A percentile compares a stretch with the other conserved stretches of the same genome.
Conservation (phyloP, 148 eudicot species). For the Polygonum maritimum region DNA sequence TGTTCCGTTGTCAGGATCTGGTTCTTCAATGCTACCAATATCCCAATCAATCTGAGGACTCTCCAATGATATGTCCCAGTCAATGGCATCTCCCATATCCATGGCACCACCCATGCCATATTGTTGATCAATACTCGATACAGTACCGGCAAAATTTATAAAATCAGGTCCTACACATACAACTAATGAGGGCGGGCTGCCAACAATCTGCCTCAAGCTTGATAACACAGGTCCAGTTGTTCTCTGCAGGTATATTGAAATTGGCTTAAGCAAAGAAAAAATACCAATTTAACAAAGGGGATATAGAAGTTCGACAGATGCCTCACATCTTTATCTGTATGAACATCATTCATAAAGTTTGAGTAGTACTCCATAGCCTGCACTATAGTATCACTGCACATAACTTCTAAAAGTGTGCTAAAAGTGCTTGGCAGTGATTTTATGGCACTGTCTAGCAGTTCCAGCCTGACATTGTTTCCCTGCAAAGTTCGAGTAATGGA, state of each 20-base stretch:
- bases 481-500: conserved; percentile 20
- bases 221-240: conserved; percentile 31
- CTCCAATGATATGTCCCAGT: conserved; percentile 88
- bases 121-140: conserved; percentile 26
- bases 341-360: conserved; percentile 60
- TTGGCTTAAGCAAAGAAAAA: not conserved
- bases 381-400: conserved; percentile 57
- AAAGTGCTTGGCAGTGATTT: conserved; percentile 71
- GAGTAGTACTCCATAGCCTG: conserved; percentile 74
- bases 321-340: conserved; percentile 68
- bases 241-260: conserved; percentile 31
- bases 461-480: conserved; percentile 81
- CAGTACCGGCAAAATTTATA: conserved; percentile 25
- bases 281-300: not conserved
- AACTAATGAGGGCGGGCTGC: conserved; percentile 52
- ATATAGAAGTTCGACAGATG: not conserved
- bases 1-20: conserved; percentile 64
- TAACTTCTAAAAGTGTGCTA: conserved; percentile 57
- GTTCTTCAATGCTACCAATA: conserved; percentile 67
- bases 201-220: conserved; percentile 43
- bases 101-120: conserved; percentile 23
- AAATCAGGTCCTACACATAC: conserved; percentile 42
- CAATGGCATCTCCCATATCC: conserved; percentile 43
- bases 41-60: conserved; percentile 98
- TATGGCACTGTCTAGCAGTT: conserved; percentile 73